Base-by-base conservation (phyloP, 108 stramenopile species). In the Pseudonitzschia delicatissima region DNA sequence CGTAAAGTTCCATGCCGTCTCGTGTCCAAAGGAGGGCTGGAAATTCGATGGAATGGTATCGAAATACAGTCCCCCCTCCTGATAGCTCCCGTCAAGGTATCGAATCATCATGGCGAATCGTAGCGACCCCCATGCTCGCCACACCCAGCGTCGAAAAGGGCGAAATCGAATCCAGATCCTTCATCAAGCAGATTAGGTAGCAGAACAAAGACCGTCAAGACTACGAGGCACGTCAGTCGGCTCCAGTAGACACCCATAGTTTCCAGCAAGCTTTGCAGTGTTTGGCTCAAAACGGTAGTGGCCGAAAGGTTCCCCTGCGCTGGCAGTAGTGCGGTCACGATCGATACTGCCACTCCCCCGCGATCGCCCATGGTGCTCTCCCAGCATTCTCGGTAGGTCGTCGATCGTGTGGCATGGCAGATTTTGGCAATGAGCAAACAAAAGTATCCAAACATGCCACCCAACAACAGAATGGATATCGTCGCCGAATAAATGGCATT, bases 111-210 rank as follows among this genome's bases (percentile, higher is more conserved):
- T 84, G 45, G 78, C 79, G n/a, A 12, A 74, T 25, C 0, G 72
- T 58, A 5, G 84, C 82, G 34, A 84, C 66, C 11, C 69, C 23
- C 37, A 87, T 80, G 4, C 89, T 80, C 5, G 62, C 80, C 5
- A 80, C 76, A 0, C 89, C 89, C 35, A 86, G 29, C 26, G 83
- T 64, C 62, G 81, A 81, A 55, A 87, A 90, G 12, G 90, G 85
- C 8, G 88, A 81, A 17, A 95, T 63, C 0, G 82, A 72, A 27
- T 71, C 50, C 20, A 95, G 57, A 21, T 80, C 84, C 52, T 88
- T 87, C 39, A 96, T 75, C 59, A 91, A 73, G 51, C 91, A 93
- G 18, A 96, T 71, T 6, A n/a, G 96, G 96, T 13, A 92, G 70
- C 8, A 96, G 62, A 13, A 78, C 75, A 42, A 87, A 57, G 18